Evolutionary conservation across 2,329 filamentous ascomycete species (phyloP).

Genomic region (Exophiala mesophila): DNA sequence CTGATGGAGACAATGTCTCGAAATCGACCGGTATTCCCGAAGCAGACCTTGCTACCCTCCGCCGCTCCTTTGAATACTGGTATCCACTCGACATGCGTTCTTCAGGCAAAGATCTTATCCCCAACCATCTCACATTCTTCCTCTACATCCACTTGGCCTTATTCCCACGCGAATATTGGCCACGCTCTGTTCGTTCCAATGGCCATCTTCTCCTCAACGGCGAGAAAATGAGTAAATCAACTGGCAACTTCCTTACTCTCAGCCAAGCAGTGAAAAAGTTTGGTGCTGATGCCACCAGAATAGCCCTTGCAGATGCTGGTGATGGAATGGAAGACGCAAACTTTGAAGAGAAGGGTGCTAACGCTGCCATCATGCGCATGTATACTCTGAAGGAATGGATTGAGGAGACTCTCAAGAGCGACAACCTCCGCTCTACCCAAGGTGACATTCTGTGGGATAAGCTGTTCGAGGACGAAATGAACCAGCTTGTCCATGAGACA

Average conservation of each 20-base stretch:
- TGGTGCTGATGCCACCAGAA: conserved; percentile 84
- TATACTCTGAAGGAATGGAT: conserved; percentile 85
- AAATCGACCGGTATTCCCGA: conserved; percentile 65
- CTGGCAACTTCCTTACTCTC: conserved; percentile 93
- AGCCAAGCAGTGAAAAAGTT: conserved; percentile 84
- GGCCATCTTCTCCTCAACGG: conserved; percentile 92
- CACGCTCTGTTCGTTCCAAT: conserved; percentile 77
- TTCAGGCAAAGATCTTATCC: conserved; percentile 88
- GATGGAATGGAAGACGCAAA: conserved; percentile 95
- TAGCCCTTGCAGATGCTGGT: conserved; percentile 89
- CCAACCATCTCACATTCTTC: conserved; percentile 93
- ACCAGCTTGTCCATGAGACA: conserved; percentile 72
- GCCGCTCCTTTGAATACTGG: conserved; percentile 92
- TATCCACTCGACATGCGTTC: conserved; percentile 87
- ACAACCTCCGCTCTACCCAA: conserved; percentile 61
- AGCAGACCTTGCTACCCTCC: conserved; percentile 70
- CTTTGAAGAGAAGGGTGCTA: conserved; percentile 92
- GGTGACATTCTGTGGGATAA: conserved; percentile 77
- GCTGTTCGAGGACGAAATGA: conserved; percentile 91
- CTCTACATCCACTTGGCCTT: conserved; percentile 89
- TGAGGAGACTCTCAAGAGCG: conserved; percentile 72
- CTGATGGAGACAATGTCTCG: conserved; percentile 61
- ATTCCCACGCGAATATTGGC: conserved; percentile 86
- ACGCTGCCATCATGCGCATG: conserved; percentile 82
- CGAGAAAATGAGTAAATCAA: conserved; percentile 98